Percentiles rank a stretch among this genome's conserved stretches.
These are phyloP conservation scores for Naegleria gruberi DNA, from an alignment of 208 protist genomes.

Conservation along the genomic window DNA sequence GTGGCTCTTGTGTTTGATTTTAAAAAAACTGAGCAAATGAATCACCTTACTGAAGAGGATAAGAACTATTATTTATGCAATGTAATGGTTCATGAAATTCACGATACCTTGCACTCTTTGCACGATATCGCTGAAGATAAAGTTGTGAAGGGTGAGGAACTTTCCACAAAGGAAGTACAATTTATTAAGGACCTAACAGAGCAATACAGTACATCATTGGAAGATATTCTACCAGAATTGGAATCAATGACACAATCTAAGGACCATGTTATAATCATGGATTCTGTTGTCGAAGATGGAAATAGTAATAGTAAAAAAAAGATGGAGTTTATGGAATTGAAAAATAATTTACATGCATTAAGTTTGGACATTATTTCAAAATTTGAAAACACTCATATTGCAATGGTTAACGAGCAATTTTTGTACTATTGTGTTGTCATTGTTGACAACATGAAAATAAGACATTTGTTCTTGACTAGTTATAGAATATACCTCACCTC, in stretches of 20 bases:
- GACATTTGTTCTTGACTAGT: neutral
- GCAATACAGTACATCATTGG: conserved; percentile 6
- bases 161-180: conserved; percentile 8
- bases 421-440: neutral
- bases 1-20: neutral
- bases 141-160: neutral
- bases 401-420: neutral
- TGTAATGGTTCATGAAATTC: neutral
- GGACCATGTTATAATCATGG: neutral
- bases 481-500: neutral
- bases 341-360: neutral
- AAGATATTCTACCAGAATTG: neutral
- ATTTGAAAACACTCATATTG: neutral
- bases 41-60: neutral
- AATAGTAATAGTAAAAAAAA: neutral
- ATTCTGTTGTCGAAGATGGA: neutral
- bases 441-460: neutral
- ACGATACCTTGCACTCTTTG: conserved; percentile 1
- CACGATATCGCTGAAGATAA: conserved; percentile 21
- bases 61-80: neutral
- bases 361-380: neutral
- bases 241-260: neutral
- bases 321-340: neutral
- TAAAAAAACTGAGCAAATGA: neutral
- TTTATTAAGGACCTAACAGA: conserved; percentile 19